phyloP scores from a whole-genome alignment of 768 basidiomycete species.

The Mycena sanguinolenta region DNA sequence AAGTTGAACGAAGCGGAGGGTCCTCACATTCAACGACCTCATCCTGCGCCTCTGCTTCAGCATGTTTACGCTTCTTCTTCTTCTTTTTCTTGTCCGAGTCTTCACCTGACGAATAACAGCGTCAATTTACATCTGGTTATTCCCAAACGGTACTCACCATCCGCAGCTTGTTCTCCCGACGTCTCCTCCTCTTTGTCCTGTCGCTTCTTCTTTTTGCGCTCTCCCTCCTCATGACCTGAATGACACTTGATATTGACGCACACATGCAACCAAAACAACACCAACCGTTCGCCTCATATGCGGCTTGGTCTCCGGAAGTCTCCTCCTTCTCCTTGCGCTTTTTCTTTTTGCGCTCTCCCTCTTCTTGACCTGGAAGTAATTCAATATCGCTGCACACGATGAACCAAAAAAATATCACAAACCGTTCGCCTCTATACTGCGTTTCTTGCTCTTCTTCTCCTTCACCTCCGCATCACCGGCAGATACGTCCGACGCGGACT shows the following conservation, averaged over 20 bases:
- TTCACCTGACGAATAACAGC: conserved; percentile 1
- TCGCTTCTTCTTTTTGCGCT: conserved; percentile 40
- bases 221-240: conserved; percentile 31
- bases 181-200: conserved; percentile 31
- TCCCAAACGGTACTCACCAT: conserved; percentile 40
- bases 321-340: conserved; percentile 36
- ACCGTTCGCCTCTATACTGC: conserved; percentile 37
- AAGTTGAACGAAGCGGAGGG: not conserved
- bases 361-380: conserved; percentile 25
- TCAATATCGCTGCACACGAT: conserved; percentile 15
- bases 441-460: conserved; percentile 32
- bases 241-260: conserved; percentile 19
- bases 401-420: conserved; percentile 26
- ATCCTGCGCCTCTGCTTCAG: conserved; percentile 57
- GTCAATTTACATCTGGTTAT: not conserved
- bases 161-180: conserved; percentile 50
- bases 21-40: conserved; percentile 39
- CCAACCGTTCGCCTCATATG: conserved; percentile 43
- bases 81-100: conserved; percentile 34
- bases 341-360: conserved; percentile 39
- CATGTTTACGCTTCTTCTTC: conserved; percentile 46
- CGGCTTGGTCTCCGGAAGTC: conserved; percentile 49
- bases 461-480: conserved; percentile 32
- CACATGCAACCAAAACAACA: conserved; percentile 5
- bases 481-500: conserved; percentile 10